Conservation (phyloP, 306 rosid genomes). For the Rosa rugosa region DNA sequence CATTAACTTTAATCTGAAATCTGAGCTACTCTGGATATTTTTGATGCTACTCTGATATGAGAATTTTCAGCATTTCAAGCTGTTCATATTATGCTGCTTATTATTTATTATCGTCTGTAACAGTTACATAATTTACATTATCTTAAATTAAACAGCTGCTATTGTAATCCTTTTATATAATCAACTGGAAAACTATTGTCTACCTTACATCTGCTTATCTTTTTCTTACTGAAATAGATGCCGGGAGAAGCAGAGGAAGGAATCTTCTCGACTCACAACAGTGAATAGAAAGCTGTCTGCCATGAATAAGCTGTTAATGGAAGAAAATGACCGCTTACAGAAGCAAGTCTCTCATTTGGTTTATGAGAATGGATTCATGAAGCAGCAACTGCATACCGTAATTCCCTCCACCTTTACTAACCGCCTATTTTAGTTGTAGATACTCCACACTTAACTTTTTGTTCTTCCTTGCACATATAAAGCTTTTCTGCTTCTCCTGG, state of each 20-base stretch:
- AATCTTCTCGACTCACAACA: slow-evolving; percentile 85
- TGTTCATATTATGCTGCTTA: background rate
- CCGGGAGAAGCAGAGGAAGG: slow-evolving; percentile 98
- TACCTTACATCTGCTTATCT: background rate
- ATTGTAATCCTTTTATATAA: background rate
- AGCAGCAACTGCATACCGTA: slow-evolving; percentile 75
- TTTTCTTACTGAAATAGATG: slow-evolving; percentile 45
- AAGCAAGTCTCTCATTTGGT: slow-evolving; percentile 96
- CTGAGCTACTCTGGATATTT: background rate
- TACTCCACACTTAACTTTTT: background rate
- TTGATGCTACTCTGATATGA: background rate
- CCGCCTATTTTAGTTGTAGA: background rate
- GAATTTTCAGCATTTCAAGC: background rate
- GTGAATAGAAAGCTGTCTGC: slow-evolving; percentile 86
- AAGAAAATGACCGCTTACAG: slow-evolving; percentile 97
- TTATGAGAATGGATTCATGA: slow-evolving; percentile 89
- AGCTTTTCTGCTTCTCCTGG: background rate
- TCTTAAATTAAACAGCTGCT: background rate
- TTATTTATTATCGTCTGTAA: background rate
- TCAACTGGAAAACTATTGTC: background rate
- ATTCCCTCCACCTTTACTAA: background rate
- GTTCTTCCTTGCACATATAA: background rate
- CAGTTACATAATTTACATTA: background rate
- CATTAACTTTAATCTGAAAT: background rate
- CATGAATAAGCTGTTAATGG: slow-evolving; percentile 92